phyloP scores from a whole-genome alignment of 2,329 filamentous ascomycete genomes.

The Trichoderma atrobrunneum region DNA sequence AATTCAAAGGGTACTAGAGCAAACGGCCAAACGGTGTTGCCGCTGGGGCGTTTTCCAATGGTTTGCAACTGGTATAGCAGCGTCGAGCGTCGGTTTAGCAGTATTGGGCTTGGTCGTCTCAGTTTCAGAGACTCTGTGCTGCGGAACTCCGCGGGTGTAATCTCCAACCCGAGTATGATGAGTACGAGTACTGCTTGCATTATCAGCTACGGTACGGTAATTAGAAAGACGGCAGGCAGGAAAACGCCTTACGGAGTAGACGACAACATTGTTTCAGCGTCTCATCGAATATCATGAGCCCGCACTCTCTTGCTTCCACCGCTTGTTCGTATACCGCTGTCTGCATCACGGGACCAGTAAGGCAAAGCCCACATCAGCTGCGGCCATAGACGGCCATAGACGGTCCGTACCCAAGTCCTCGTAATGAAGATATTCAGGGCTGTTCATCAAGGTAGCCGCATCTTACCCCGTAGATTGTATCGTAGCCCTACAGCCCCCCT shows the following conservation, averaged over 20 bases:
- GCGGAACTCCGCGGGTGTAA: background rate
- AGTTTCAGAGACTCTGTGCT: background rate
- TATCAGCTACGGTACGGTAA: background rate
- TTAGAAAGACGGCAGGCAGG: background rate
- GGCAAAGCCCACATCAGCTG: background rate
- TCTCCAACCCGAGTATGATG: background rate
- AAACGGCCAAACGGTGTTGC: background rate
- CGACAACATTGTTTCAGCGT: background rate
- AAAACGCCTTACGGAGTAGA: background rate
- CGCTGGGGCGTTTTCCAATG: background rate
- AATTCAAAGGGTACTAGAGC: background rate
- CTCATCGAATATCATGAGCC: background rate
- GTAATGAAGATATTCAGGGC: background rate
- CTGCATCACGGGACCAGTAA: background rate
- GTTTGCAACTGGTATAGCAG: background rate
- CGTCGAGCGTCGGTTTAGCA: background rate
- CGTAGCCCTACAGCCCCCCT: background rate
- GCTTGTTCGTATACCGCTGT: background rate
- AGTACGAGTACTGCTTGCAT: background rate
- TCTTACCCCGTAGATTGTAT: background rate
- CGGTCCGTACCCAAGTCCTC: background rate
- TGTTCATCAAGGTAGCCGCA: background rate
- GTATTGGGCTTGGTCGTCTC: background rate
- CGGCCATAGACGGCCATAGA: background rate
- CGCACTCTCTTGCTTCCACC: background rate